Conservation (phyloP, 352 stramenopile species). For the Globisporangium paddicum region DNA sequence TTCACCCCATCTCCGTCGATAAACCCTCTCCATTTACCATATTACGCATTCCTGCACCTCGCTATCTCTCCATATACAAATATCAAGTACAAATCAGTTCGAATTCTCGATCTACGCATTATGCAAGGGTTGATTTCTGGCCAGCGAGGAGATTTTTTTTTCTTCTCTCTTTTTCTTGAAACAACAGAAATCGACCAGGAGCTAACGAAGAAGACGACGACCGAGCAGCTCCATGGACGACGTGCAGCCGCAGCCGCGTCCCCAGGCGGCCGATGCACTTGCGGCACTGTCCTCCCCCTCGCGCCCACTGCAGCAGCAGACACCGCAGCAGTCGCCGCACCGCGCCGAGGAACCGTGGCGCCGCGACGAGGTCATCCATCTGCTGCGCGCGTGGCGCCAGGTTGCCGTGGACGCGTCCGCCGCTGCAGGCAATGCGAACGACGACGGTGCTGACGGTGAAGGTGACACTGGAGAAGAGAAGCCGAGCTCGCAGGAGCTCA, state of each 20-base stretch:
- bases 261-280: too few species aligned
- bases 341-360: neutral
- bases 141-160: neutral
- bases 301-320: neutral
- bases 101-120: neutral
- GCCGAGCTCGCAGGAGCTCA: neutral
- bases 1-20: neutral
- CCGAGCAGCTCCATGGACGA: slow-evolving; percentile 1
- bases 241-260: neutral
- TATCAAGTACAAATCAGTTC: neutral
- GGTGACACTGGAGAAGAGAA: neutral
- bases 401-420: neutral
- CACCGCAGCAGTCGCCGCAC: neutral
- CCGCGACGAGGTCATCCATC: slow-evolving; percentile 2
- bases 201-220: neutral
- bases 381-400: slow-evolving; percentile 3
- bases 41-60: neutral
- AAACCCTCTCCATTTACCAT: slow-evolving; percentile 1
- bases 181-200: neutral
- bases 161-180: neutral
- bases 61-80: neutral
- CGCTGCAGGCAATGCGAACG: neutral
- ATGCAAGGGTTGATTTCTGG: neutral
- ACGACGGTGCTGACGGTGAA: neutral
- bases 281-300: too few species aligned